Conservation (phyloP, 768 basidiomycete genomes). For the Suillus decipiens region DNA sequence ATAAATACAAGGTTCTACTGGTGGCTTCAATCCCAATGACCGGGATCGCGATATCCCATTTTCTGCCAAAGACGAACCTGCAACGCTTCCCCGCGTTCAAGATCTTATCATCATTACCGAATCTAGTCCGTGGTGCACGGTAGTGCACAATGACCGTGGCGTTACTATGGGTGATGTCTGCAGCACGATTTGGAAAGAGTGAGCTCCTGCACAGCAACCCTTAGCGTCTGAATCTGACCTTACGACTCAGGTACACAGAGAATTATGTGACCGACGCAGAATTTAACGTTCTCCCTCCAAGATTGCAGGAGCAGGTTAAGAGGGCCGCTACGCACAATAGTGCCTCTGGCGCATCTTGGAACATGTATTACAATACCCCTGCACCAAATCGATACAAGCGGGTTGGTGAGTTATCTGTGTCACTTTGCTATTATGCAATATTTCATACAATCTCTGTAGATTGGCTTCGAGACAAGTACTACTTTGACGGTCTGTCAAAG, state of each 20-base stretch:
- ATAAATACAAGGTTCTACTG: slow-evolving; percentile 49
- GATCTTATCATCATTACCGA: slow-evolving; percentile 61
- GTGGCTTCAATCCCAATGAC: slow-evolving; percentile 60
- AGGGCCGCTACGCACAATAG: slow-evolving; percentile 51
- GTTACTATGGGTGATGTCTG: slow-evolving; percentile 82
- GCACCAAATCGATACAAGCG: slow-evolving; percentile 55
- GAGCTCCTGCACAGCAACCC: slow-evolving; percentile 27
- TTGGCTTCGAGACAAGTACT: slow-evolving; percentile 74
- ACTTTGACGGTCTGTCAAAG: slow-evolving; percentile 63
- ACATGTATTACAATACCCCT: slow-evolving; percentile 47
- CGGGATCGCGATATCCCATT: slow-evolving; percentile 61
- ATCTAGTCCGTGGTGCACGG: slow-evolving; percentile 78
- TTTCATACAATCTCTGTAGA: slow-evolving; percentile 42
- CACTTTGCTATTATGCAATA: neutral
- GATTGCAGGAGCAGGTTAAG: slow-evolving; percentile 73
- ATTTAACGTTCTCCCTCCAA: slow-evolving; percentile 56
- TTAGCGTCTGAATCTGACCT: slow-evolving; percentile 9
- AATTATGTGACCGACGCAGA: slow-evolving; percentile 67
- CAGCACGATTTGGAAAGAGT: slow-evolving; percentile 76
- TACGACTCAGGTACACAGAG: slow-evolving; percentile 60
- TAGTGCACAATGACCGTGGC: slow-evolving; percentile 67
- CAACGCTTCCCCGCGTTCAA: slow-evolving; percentile 65
- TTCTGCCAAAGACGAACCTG: slow-evolving; percentile 59
- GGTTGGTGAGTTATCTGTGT: slow-evolving; percentile 51
- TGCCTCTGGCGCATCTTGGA: slow-evolving; percentile 39